Evolutionary conservation across 495 filamentous ascomycete species (phyloP).

Genomic region (Entonaema liquescens): DNA sequence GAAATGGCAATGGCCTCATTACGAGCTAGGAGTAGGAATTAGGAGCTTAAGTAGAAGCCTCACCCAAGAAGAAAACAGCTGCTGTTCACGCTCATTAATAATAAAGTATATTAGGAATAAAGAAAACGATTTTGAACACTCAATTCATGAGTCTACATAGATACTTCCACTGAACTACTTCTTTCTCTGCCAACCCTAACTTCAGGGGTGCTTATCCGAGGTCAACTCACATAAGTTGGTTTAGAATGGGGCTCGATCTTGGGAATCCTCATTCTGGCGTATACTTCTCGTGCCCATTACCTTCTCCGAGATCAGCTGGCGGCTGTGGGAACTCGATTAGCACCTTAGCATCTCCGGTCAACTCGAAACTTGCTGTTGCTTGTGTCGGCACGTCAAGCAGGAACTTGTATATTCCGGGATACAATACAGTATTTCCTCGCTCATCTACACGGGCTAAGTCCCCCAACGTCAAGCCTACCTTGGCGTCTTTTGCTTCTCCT

Average conservation of each 20-base stretch:
- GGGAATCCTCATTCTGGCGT: conserved; percentile 5
- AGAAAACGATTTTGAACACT: no score
- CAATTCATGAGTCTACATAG: no score
- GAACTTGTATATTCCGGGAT: conserved; percentile 71
- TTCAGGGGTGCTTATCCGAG: no score
- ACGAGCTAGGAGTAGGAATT: background rate
- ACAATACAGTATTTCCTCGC: conserved; percentile 67
- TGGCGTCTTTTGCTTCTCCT: conserved; percentile 47
- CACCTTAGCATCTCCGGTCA: conserved; percentile 50
- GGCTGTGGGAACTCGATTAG: conserved; percentile 45
- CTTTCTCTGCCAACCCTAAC: no score
- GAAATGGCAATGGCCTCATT: background rate
- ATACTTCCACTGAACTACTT: no score
- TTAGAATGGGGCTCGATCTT: background rate
- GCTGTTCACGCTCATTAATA: no score
- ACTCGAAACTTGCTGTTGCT: conserved; percentile 49
- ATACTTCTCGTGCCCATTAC: conserved; percentile 41
- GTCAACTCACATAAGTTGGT: no score
- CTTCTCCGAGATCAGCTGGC: conserved; percentile 38
- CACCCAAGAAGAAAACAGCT: background rate
- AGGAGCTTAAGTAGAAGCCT: background rate
- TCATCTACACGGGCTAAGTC: conserved; percentile 66
- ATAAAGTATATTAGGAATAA: no score
- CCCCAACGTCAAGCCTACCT: conserved; percentile 64
- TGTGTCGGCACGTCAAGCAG: conserved; percentile 61